These are phyloP conservation scores for Crepidotus variabilis DNA, from an alignment of 768 basidiomycete genomes.

Conservation along the genomic window DNA sequence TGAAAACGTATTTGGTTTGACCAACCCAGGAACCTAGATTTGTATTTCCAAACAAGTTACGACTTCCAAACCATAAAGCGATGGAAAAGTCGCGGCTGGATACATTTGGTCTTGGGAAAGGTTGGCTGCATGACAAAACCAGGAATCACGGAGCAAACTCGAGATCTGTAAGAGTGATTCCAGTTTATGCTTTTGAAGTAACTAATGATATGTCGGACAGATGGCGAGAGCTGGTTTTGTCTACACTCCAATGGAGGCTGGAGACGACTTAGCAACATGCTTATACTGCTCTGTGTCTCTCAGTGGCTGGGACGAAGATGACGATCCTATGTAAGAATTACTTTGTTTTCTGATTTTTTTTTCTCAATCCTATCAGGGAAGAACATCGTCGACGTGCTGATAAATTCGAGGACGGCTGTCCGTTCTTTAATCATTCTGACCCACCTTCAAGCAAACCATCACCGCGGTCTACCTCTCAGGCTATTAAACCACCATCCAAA, in stretches of 20 bases:
- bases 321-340: slow-evolving; percentile 75
- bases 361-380: slow-evolving; percentile 39
- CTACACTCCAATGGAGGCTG: slow-evolving; percentile 61
- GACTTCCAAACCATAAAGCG: slow-evolving; percentile 59
- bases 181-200: neutral
- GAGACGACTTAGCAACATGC: slow-evolving; percentile 82
- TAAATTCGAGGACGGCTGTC: slow-evolving; percentile 40
- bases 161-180: slow-evolving; percentile 45
- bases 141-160: slow-evolving; percentile 68
- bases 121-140: slow-evolving; percentile 68
- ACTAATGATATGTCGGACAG: slow-evolving; percentile 33
- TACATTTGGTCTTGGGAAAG: slow-evolving; percentile 51
- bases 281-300: slow-evolving; percentile 79
- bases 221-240: slow-evolving; percentile 91
- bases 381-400: slow-evolving; percentile 70
- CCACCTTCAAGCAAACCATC: slow-evolving; percentile 14
- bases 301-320: slow-evolving; percentile 82
- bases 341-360: neutral
- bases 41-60: slow-evolving; percentile 50
- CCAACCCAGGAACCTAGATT: slow-evolving; percentile 39
- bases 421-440: slow-evolving; percentile 32
- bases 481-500: slow-evolving; percentile 27
- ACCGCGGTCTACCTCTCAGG: slow-evolving; percentile 22
- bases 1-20: neutral
- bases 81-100: slow-evolving; percentile 74